Conservation (phyloP, 1,284 basidiomycete species). For the Lentinula novae-zelandiae region DNA sequence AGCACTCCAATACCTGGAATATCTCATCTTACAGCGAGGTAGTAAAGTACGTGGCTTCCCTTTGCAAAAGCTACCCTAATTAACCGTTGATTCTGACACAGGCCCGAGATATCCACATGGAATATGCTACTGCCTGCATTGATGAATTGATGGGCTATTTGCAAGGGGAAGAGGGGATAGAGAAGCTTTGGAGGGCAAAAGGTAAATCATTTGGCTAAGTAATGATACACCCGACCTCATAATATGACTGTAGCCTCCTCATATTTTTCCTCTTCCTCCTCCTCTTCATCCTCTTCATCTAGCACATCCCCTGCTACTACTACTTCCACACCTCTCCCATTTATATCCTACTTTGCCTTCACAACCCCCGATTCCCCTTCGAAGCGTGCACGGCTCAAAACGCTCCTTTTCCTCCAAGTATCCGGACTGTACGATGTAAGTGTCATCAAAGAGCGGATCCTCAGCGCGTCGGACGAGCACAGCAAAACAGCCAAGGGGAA, state of each 20-base stretch:
- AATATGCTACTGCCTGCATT: constrained; percentile 53
- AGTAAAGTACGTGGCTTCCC: constrained; percentile 39
- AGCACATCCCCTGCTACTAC: constrained; percentile 56
- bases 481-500: constrained; percentile 21
- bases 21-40: constrained; percentile 70
- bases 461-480: not conserved
- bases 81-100: constrained; percentile 22
- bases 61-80: not conserved
- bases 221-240: not conserved
- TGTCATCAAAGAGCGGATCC: constrained; percentile 42
- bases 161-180: constrained; percentile 40
- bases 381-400: constrained; percentile 72
- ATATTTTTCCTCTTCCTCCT: constrained; percentile 10
- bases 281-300: constrained; percentile 19
- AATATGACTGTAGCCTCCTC: not conserved
- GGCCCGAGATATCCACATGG: constrained; percentile 57
- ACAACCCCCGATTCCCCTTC: constrained; percentile 73
- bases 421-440: constrained; percentile 64
- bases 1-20: constrained; percentile 73
- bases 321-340: constrained; percentile 41
- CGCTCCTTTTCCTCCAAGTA: constrained; percentile 74
- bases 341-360: constrained; percentile 59
- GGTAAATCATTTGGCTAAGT: constrained; percentile 32
- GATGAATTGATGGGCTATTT: constrained; percentile 50
- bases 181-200: constrained; percentile 72